Conservation (phyloP, 768 basidiomycete genomes). For the Collybia sordida region DNA sequence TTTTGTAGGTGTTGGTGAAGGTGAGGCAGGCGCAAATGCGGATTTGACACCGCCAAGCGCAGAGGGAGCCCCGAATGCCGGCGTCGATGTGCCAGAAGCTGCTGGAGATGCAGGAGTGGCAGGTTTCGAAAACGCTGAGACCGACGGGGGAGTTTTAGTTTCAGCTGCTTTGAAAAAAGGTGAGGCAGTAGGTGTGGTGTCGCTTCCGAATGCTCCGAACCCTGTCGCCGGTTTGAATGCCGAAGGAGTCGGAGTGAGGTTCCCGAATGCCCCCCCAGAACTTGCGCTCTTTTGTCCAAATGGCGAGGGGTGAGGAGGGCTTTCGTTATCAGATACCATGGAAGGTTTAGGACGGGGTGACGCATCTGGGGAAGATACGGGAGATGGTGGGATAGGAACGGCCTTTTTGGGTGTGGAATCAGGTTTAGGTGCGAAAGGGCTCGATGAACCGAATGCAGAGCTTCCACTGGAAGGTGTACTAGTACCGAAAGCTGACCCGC, state of each 20-base stretch:
- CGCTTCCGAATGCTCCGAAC: constrained; percentile 49
- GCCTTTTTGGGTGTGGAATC: constrained; percentile 1
- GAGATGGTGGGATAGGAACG: background rate
- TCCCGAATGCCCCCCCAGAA: constrained; percentile 37
- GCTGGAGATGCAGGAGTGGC: constrained; percentile 18
- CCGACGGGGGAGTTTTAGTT: constrained; percentile 27
- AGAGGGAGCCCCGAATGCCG: constrained; percentile 40
- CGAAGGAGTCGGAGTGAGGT: constrained; percentile 31
- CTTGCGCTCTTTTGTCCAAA: constrained; percentile 7
- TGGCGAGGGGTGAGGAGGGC: constrained; percentile 21
- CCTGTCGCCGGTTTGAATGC: constrained; percentile 41
- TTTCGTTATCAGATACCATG: constrained; percentile 13
- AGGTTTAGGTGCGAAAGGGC: background rate
- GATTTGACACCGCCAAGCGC: constrained; percentile 31
- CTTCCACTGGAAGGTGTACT: background rate
- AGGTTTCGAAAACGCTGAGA: constrained; percentile 34
- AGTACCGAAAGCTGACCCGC: no score
- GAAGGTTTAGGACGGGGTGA: constrained; percentile 12
- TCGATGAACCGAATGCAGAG: background rate
- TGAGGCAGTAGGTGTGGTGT: constrained; percentile 38
- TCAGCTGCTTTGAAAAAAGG: constrained; percentile 50
- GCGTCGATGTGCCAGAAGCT: constrained; percentile 21
- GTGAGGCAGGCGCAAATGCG: constrained; percentile 24
- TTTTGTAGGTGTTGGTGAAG: constrained; percentile 23
- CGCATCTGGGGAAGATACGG: background rate